Conservation (phyloP, 345 rosid genomes). For the Arabidopsis thaliana region TAIR10.1 NC_003070.9:18128501-18129000, state of each 20-base stretch:
- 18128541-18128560: constrained; percentile 38
- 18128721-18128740: constrained; percentile 61
- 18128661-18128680: constrained; percentile 31
- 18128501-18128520: constrained; percentile 8
- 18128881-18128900: constrained; percentile 31
- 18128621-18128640: constrained; percentile 16
- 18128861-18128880: constrained; percentile 16
- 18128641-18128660: constrained; percentile 31
- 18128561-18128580: constrained; percentile 33
- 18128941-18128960: constrained; percentile 33
- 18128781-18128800: constrained; percentile 32
- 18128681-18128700: constrained; percentile 79
- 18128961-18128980: constrained; percentile 36
- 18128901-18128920: constrained; percentile 41
- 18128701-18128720: constrained; percentile 84
- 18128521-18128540: constrained; percentile 29
- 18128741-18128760: constrained; percentile 51
- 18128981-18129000: constrained; percentile 42
- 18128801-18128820: constrained; percentile 57
- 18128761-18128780: constrained; percentile 29
- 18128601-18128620: constrained; percentile 26
- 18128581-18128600: constrained; percentile 31
- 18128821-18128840: constrained; percentile 63
- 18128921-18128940: constrained; percentile 40
- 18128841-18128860: constrained; percentile 47